phyloP scores from a whole-genome alignment of 2,329 filamentous ascomycete genomes.

The Diplocarpon mali region DNA sequence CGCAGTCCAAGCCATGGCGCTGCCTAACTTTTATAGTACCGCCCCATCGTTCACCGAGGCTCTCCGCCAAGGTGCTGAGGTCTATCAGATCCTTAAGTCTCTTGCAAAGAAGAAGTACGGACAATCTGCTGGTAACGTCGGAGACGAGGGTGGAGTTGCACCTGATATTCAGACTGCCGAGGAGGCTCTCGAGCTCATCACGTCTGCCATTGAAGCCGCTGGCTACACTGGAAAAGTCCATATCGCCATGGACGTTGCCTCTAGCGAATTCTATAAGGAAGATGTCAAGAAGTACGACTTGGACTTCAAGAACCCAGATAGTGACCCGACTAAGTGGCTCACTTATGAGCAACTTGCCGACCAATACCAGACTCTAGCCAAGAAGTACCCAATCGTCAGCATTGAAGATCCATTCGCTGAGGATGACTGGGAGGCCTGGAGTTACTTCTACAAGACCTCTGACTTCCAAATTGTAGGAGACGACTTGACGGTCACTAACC shows the following conservation, averaged over 20 bases:
- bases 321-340: conserved; percentile 93
- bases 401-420: conserved; percentile 99
- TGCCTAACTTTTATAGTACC: conserved; percentile 36
- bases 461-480: conserved; percentile 98
- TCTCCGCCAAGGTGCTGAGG: conserved; percentile 91
- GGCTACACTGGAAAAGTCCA: conserved; percentile 94
- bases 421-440: conserved; percentile 99
- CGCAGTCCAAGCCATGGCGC: neutral
- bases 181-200: conserved; percentile 95
- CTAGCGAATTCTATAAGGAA: conserved; percentile 98
- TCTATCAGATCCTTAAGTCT: conserved; percentile 95
- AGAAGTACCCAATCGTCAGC: conserved; percentile 97
- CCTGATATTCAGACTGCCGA: conserved; percentile 96
- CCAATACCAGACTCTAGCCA: conserved; percentile 74
- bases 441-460: conserved; percentile 99
- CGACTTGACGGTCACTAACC: conserved; percentile 98
- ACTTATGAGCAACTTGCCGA: conserved; percentile 95
- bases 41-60: conserved; percentile 91
- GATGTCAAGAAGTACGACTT: conserved; percentile 99
- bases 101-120: conserved; percentile 99
- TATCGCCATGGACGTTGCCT: conserved; percentile 98
- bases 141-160: conserved; percentile 98
- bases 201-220: conserved; percentile 83
- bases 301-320: conserved; percentile 99
- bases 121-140: conserved; percentile 96